Evolutionary conservation across 2,329 filamentous ascomycete genomes (phyloP).

Genomic region (Fusarium secorum): DNA sequence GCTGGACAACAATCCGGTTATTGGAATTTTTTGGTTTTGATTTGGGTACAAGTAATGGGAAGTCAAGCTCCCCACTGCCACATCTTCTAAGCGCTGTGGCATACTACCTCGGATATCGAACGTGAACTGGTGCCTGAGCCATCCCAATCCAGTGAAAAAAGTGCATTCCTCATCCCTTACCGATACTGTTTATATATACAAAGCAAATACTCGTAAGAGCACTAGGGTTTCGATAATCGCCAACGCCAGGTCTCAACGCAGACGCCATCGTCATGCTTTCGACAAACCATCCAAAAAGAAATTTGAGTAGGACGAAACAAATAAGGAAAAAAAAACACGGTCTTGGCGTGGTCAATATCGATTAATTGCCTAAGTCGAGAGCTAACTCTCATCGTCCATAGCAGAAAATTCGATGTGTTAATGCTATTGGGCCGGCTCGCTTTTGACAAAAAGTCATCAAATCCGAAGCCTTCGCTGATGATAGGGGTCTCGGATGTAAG

Average conservation of each 20-base stretch:
- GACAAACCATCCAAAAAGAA: slow-evolving; percentile 32
- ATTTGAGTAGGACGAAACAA: neutral
- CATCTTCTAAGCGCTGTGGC: slow-evolving; percentile 10
- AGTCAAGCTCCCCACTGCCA: slow-evolving; percentile 16
- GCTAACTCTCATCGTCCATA: slow-evolving; percentile 4
- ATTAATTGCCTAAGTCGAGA: slow-evolving; percentile 8
- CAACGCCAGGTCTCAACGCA: slow-evolving; percentile 43
- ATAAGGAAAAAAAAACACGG: slow-evolving; percentile 22
- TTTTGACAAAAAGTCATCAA: slow-evolving; percentile 16
- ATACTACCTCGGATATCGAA: slow-evolving; percentile 26
- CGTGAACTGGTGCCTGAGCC: slow-evolving; percentile 26
- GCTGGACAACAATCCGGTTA: neutral
- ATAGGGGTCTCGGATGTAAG: slow-evolving; percentile 20
- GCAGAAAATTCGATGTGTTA: slow-evolving; percentile 3
- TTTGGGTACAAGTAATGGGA: slow-evolving; percentile 11
- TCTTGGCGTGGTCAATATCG: slow-evolving; percentile 16
- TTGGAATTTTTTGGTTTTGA: slow-evolving; percentile 28
- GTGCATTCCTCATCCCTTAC: slow-evolving; percentile 33
- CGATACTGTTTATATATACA: slow-evolving; percentile 43
- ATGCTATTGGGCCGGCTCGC: slow-evolving; percentile 4
- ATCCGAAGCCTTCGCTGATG: slow-evolving; percentile 21
- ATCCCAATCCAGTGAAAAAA: slow-evolving; percentile 33
- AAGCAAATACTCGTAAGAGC: slow-evolving; percentile 43
- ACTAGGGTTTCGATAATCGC: slow-evolving; percentile 39
- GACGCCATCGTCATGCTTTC: slow-evolving; percentile 44